phyloP scores from a whole-genome alignment of 1,284 basidiomycete species.

The Rhodofomes roseus region DNA sequence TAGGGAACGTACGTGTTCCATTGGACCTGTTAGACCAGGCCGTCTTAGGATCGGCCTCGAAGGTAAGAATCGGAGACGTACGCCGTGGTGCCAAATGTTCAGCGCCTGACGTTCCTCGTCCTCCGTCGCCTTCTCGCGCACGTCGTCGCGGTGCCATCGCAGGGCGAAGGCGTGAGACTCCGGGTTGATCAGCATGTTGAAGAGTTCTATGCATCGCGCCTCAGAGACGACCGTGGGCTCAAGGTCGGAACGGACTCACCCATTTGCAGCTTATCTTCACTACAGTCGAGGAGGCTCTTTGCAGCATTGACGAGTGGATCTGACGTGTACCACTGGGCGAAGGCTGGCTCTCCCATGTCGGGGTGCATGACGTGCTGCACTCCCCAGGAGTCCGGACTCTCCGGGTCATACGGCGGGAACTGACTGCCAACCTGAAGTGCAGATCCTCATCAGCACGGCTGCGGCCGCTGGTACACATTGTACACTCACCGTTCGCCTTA shows the following conservation, averaged over 20 bases:
- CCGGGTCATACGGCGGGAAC: slow-evolving; percentile 72
- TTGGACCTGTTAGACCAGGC: slow-evolving; percentile 52
- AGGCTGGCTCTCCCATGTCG: slow-evolving; percentile 54
- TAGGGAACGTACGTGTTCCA: slow-evolving; percentile 68
- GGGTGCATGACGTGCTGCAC: slow-evolving; percentile 82
- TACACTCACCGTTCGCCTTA: slow-evolving; percentile 51
- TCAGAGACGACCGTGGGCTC: background rate
- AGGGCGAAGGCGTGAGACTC: slow-evolving; percentile 65
- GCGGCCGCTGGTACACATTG: background rate
- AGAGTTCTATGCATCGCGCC: slow-evolving; percentile 50
- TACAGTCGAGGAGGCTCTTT: slow-evolving; percentile 51
- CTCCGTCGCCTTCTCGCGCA: slow-evolving; percentile 56
- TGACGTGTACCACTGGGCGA: slow-evolving; percentile 68
- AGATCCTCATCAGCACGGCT: background rate
- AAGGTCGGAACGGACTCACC: slow-evolving; percentile 40
- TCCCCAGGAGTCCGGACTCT: slow-evolving; percentile 69
- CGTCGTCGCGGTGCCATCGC: slow-evolving; percentile 82
- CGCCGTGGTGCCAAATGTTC: slow-evolving; percentile 62
- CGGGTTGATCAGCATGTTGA: slow-evolving; percentile 80
- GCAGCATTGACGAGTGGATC: slow-evolving; percentile 48
- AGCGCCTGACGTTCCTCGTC: slow-evolving; percentile 65
- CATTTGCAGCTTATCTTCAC: slow-evolving; percentile 64
- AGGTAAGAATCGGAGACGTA: slow-evolving; percentile 29
- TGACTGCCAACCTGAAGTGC: slow-evolving; percentile 56
- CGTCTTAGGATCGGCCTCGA: background rate